phyloP scores from a whole-genome alignment of 768 basidiomycete genomes.

The Russula lepida region DNA sequence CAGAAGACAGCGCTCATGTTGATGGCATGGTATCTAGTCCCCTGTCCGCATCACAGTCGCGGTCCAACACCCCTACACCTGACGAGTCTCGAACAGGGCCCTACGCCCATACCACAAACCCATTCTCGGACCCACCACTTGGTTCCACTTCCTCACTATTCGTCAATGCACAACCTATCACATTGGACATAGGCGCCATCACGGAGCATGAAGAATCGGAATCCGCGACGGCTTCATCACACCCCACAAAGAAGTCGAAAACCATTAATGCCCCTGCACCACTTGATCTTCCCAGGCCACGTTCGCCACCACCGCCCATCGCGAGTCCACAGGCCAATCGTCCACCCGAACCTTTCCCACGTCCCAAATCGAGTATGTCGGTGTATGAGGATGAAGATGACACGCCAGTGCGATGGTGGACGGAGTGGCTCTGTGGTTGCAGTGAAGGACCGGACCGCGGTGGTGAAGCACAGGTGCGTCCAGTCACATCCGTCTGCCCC shows the following conservation, averaged over 20 bases:
- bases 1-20: constrained; percentile 47
- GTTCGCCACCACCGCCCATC: constrained; percentile 44
- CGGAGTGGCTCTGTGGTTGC: constrained; percentile 80
- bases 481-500: not conserved
- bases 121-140: constrained; percentile 42
- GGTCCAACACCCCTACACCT: constrained; percentile 24
- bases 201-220: not conserved
- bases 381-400: constrained; percentile 27
- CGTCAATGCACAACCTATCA: constrained; percentile 27
- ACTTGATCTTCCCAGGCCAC: constrained; percentile 52
- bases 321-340: constrained; percentile 30
- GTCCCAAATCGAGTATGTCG: constrained; percentile 23
- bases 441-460: constrained; percentile 65
- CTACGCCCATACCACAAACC: constrained; percentile 29
- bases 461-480: constrained; percentile 59
- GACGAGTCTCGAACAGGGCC: constrained; percentile 18
- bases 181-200: constrained; percentile 24
- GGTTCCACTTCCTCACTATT: constrained; percentile 46
- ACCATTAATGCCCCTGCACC: constrained; percentile 42
- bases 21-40: constrained; percentile 38
- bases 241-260: constrained; percentile 9
- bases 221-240: constrained; percentile 5
- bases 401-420: constrained; percentile 61
- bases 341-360: constrained; percentile 33
- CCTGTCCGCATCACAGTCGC: constrained; percentile 35